Evolutionary conservation across 257 asterid species (phyloP), one percentile per base, ranked within the genome.

Genomic region (Salvia rosmarinus): DNA sequence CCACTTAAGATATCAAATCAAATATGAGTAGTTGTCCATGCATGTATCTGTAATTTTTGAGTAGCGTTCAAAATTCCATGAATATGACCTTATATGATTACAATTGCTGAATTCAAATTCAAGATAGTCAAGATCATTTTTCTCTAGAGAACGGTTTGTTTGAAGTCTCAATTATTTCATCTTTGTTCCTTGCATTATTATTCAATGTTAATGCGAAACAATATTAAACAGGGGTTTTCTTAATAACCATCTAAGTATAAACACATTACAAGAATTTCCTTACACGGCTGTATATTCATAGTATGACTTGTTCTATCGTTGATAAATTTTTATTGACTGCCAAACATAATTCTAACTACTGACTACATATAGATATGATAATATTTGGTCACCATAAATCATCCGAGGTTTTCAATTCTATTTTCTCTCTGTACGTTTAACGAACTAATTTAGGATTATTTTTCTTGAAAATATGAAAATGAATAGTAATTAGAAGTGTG

Each of bases 71-170:
- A 44, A 43, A 39, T 42, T 23, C 13, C 13, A 16, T 16, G 46
- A 34, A 32, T 25, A 28, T 4, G 19, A 47, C 40, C 21, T 47
- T 3, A 3, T 25, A 32, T 50, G 55, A 47, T 30, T 52, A 35
- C 3, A 52, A 50, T 19, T 51, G 64, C 37, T 62, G 71, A 62
- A 72, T 52, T 73, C 46, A 40, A 73, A 52, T 72, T 72, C 77
- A 62, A 72, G 13, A 42, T 7, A 35, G 44, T 62, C 70, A 20
- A 61, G 25, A 44, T 17, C 35, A 19, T 17, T 57, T 1, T 7
- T 14, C 54, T 71, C 9, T 46, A 16, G 20, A 70, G 75, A 57
- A 42, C 9, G 0, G 6, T 2, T 68, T 20, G 13, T 54, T 11
- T 58, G 4, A 9, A 4, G n/a, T 16, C 17, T 8, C 8, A 14